These are phyloP conservation scores for Marchantia paleacea DNA, from an alignment of 225 moss, liverwort and hornwort genomes.

Conservation along the genomic window DNA sequence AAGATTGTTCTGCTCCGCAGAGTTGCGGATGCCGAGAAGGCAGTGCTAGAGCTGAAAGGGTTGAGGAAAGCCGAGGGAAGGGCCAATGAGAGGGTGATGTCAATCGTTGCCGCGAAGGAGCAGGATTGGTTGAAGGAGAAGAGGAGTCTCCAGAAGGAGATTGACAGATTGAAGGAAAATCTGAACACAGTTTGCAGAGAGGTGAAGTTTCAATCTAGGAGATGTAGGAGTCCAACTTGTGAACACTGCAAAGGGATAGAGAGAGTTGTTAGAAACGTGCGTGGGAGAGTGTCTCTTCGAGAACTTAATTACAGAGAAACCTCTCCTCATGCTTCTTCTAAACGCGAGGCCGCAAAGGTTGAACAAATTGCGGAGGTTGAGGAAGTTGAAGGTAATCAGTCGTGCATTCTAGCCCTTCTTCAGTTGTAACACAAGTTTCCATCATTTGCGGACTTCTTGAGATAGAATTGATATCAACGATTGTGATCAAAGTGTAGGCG, in stretches of 20 bases:
- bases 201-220: constrained; percentile 40
- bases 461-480: too few species aligned
- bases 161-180: constrained; percentile 41
- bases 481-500: too few species aligned
- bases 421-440: background rate
- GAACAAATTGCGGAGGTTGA: constrained; percentile 7
- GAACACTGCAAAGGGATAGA: constrained; percentile 46
- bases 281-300: constrained; percentile 40
- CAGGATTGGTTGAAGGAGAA: constrained; percentile 53
- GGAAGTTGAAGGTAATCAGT: constrained; percentile 30
- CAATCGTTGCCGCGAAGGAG: constrained; percentile 46
- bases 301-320: constrained; percentile 30
- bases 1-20: constrained; percentile 25
- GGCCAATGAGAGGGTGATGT: constrained; percentile 50
- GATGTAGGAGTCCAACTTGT: constrained; percentile 38
- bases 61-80: constrained; percentile 44
- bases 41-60: constrained; percentile 27
- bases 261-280: constrained; percentile 23
- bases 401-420: background rate
- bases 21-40: constrained; percentile 29
- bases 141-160: constrained; percentile 41
- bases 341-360: constrained; percentile 15
- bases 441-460: too few species aligned
- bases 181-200: constrained; percentile 37
- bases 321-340: constrained; percentile 10